Evolutionary conservation across 345 rosid genomes (phyloP).

Genomic region (Moricandia arvensis): DNA sequence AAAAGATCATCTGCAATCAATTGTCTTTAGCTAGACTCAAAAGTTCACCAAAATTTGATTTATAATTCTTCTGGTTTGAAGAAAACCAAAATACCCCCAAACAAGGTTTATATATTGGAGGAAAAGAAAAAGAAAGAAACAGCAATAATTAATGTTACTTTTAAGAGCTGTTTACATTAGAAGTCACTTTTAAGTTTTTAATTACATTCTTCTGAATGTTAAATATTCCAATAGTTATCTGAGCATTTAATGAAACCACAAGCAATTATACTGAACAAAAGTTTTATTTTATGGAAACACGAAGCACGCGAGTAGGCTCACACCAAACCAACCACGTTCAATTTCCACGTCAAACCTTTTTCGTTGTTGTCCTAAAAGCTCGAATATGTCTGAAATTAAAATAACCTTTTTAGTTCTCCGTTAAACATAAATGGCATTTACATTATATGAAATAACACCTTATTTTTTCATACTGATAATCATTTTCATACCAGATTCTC

Average conservation of each 20-base stretch:
- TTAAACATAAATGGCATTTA: background rate
- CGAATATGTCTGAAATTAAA: conserved; percentile 29
- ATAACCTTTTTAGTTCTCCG: background rate
- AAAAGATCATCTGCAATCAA: background rate
- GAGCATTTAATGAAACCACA: conserved; percentile 28
- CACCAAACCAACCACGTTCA: conserved; percentile 30
- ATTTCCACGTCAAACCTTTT: conserved; percentile 5
- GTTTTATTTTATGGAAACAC: conserved; percentile 12
- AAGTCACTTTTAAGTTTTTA: too few species aligned
- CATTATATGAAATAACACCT: background rate
- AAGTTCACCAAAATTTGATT: background rate
- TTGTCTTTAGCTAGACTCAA: background rate
- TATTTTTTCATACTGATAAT: background rate
- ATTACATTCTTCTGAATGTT: too few species aligned
- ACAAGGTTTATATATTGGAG: background rate
- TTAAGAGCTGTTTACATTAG: too few species aligned
- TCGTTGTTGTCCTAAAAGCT: conserved; percentile 21
- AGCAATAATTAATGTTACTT: too few species aligned
- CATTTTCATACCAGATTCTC: conserved; percentile 41
- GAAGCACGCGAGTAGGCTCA: conserved; percentile 26
- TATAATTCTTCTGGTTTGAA: background rate
- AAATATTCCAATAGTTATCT: too few species aligned
- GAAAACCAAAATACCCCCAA: background rate
- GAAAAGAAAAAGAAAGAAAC: background rate
- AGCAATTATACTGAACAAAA: background rate